A percentile compares a stretch with the other conserved stretches of the same genome.
Conservation (phyloP, 495 filamentous ascomycete species). For the Xylaria intraflava region DNA sequence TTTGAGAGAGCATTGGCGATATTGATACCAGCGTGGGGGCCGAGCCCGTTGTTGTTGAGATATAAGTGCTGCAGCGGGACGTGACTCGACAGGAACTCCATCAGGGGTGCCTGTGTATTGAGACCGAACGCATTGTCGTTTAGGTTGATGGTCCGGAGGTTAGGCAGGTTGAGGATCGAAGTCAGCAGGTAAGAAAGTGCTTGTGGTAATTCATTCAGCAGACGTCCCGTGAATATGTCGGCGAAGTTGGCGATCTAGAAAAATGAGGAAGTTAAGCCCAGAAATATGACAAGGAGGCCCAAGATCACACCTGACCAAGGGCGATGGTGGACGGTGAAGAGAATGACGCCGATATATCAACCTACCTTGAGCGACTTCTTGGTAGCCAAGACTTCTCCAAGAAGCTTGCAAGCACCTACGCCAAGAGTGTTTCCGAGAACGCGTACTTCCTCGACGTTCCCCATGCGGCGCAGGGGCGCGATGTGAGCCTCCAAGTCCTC, state of each 20-base stretch:
- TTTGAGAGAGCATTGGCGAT: constrained; percentile 78
- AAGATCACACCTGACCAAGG: neutral
- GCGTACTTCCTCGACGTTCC: constrained; percentile 74
- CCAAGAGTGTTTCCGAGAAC: constrained; percentile 88
- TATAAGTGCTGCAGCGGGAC: constrained; percentile 84
- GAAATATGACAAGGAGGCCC: neutral
- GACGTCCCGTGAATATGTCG: constrained; percentile 93
- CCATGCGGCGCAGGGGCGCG: constrained; percentile 59
- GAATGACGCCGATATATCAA: neutral
- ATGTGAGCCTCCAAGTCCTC: constrained; percentile 83
- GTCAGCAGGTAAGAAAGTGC: constrained; percentile 80
- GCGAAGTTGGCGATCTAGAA: constrained; percentile 74
- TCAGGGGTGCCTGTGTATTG: constrained; percentile 76
- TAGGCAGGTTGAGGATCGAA: constrained; percentile 72
- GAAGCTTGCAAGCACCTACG: constrained; percentile 73
- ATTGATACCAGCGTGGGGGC: constrained; percentile 77
- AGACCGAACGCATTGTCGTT: constrained; percentile 97
- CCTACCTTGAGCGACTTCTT: constrained; percentile 71
- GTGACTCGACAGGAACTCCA: constrained; percentile 79
- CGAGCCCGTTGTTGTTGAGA: constrained; percentile 97
- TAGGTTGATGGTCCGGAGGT: constrained; percentile 85
- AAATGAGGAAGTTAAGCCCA: constrained; percentile 36
- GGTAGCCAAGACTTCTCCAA: constrained; percentile 69
- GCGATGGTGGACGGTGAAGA: neutral
- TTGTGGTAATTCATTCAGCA: constrained; percentile 87